A percentile compares a stretch with the other conserved stretches of the same genome.
These are phyloP conservation scores for Streptanthus diversifolius DNA, from an alignment of 345 rosid species.

Conservation along the genomic window DNA sequence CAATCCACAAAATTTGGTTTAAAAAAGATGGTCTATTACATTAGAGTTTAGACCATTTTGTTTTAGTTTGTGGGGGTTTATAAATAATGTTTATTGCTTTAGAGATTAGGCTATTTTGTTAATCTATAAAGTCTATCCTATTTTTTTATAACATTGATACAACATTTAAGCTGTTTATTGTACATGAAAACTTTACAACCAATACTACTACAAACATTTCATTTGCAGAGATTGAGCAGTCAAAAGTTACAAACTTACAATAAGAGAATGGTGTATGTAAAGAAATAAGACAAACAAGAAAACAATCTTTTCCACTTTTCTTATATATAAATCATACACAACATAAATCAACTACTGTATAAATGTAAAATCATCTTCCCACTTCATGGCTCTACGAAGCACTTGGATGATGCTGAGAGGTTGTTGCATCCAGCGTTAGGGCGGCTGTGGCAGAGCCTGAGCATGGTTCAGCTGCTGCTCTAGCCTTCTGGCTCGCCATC, in stretches of 20 bases:
- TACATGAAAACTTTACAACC: not conserved
- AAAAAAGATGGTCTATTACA: too few relatives aligned
- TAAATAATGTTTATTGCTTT: too few relatives aligned
- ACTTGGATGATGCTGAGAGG: constrained; percentile 26
- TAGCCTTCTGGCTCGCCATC: constrained; percentile 38
- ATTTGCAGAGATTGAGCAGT: constrained; percentile 32
- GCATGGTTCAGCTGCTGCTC: constrained; percentile 24
- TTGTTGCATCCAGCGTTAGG: constrained; percentile 23
- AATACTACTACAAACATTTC: constrained; percentile 14
- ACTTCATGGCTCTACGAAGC: constrained; percentile 20
- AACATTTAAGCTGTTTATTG: not conserved
- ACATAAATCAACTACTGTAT: constrained; percentile 26
- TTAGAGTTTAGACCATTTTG: too few relatives aligned
- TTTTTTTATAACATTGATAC: too few relatives aligned
- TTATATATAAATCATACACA: constrained; percentile 16
- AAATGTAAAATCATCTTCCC: not conserved
- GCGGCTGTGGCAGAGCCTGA: constrained; percentile 6
- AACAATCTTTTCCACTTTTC: constrained; percentile 10
- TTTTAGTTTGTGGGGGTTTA: too few relatives aligned
- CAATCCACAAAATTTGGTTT: not conserved
- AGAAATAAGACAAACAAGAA: constrained; percentile 6
- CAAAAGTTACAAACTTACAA: constrained; percentile 23
- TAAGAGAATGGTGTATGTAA: constrained; percentile 14
- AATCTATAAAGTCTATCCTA: too few relatives aligned
- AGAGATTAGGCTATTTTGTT: too few relatives aligned